Evolutionary conservation across 140 eudicot species (phyloP).

Genomic region (Bidens hawaiensis): DNA sequence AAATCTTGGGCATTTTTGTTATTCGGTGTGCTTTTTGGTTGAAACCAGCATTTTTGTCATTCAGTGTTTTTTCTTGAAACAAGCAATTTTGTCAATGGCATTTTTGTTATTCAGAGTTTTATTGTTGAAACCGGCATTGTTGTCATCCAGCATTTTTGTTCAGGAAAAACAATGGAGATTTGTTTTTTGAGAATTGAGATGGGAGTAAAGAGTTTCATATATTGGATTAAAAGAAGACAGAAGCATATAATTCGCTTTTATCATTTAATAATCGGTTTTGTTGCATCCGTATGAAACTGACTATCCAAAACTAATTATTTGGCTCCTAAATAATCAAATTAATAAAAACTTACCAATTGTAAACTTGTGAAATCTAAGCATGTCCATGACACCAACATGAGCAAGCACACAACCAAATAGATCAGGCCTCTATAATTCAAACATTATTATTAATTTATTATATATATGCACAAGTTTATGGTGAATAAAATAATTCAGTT

Average conservation of each 20-base stretch:
- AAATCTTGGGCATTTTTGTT: too few species aligned
- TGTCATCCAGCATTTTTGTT: too few species aligned
- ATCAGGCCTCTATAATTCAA: conserved; percentile 69
- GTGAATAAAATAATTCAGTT: not conserved
- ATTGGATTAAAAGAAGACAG: not conserved
- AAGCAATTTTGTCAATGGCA: too few species aligned
- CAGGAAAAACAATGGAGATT: not conserved
- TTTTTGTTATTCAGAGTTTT: too few species aligned
- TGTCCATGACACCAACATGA: conserved; percentile 98
- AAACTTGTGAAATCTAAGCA: conserved; percentile 88
- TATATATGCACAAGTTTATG: not conserved
- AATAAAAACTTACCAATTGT: conserved; percentile 60
- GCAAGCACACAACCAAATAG: conserved; percentile 90
- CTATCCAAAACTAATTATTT: conserved; percentile 5
- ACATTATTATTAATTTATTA: not conserved
- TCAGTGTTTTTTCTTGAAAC: too few species aligned
- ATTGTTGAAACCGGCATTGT: too few species aligned
- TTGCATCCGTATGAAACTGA: not conserved
- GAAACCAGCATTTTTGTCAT: too few species aligned
- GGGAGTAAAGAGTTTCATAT: too few species aligned
- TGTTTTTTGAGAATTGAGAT: not conserved
- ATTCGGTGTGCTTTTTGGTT: too few species aligned
- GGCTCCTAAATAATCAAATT: not conserved
- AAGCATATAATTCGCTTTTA: not conserved
- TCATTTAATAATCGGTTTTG: not conserved